Base-by-base conservation (phyloP, 305 asterid genomes). In the Rubia peregrina region DNA sequence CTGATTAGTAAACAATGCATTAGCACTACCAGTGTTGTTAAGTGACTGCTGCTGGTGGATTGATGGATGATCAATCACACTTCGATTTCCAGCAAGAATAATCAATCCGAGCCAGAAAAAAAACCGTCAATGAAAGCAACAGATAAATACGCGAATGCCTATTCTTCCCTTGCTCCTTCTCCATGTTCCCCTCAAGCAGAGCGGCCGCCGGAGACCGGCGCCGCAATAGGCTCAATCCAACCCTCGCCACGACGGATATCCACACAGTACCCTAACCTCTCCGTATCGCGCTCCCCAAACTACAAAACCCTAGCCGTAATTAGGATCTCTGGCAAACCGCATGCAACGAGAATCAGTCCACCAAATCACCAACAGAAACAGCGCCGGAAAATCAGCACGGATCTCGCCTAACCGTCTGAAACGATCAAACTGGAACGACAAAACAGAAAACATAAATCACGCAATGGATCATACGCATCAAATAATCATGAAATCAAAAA, bases 101-200 rank as follows among this genome's bases (percentile, higher is more conserved):
- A 89, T 80, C n/a, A 91, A 76, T 51, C 85, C 76, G n/a, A 86
- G 67, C 97, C 97, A 89, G 53, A n/a, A 89, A 82, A 70, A 89
- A 71, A 71, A 81, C 76, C 8, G 95, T 73, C 21, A 87, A 64
- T 17, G 85, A 82, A 64, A 80, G 89, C 72, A 89, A 80, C 16
- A 88, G 67, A 73, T 88, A 86, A 36, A 91, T 68, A 43, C 91
- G 75, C 21, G 91, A 84, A 12, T 77, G 79, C 12, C 79, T 85
- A 76, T 67, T 78, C 78, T 78, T 89, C 5, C 85, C 84, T 13
- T 77, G 85, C 60, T 86, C 87, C 65, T 82, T 86, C 84, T 89
- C 96, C 96, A 89, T 87, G 61, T 48, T 59, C 14, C 70, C 87
- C 41, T 74, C 79, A 22, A 71, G 76, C 0, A 74, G 76, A 41